Conservation (phyloP, 306 rosid species). For the Cucumis melo region DNA sequence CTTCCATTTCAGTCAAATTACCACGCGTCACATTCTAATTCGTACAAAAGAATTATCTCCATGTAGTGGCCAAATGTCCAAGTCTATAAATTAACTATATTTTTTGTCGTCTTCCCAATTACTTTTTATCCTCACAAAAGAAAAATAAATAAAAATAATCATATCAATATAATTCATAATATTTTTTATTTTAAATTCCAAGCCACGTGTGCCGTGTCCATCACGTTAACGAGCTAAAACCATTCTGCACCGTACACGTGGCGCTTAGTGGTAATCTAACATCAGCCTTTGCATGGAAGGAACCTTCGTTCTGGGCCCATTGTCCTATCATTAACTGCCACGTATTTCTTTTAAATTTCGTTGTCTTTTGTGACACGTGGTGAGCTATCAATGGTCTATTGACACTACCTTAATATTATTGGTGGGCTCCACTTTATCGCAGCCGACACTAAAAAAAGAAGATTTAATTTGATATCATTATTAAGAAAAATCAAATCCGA, state of each 20-base stretch:
- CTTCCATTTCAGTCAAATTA: background rate
- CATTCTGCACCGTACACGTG: slow-evolving; percentile 33
- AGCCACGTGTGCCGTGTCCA: slow-evolving; percentile 21
- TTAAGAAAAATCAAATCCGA: background rate
- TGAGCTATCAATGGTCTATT: slow-evolving; percentile 4
- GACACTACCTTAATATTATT: background rate
- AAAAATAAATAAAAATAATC: background rate
- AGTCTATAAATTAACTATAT: background rate
- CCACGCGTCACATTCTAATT: background rate
- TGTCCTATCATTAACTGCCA: slow-evolving; percentile 8
- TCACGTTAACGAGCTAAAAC: background rate
- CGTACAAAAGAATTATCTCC: background rate
- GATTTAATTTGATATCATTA: background rate
- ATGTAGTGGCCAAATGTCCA: background rate
- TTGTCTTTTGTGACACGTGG: slow-evolving; percentile 22
- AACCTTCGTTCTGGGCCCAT: slow-evolving; percentile 7
- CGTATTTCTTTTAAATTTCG: slow-evolving; percentile 1
- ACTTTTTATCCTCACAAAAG: background rate
- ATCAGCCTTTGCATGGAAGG: slow-evolving; percentile 32
- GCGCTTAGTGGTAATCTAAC: slow-evolving; percentile 1
- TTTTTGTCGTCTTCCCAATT: background rate
- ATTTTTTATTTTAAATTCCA: background rate
- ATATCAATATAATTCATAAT: background rate
- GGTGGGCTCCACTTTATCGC: background rate
- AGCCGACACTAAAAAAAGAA: slow-evolving; percentile 2